These are phyloP conservation scores for Epichloe amarillans DNA, from an alignment of 2,329 filamentous ascomycete genomes.

Conservation along the genomic window DNA sequence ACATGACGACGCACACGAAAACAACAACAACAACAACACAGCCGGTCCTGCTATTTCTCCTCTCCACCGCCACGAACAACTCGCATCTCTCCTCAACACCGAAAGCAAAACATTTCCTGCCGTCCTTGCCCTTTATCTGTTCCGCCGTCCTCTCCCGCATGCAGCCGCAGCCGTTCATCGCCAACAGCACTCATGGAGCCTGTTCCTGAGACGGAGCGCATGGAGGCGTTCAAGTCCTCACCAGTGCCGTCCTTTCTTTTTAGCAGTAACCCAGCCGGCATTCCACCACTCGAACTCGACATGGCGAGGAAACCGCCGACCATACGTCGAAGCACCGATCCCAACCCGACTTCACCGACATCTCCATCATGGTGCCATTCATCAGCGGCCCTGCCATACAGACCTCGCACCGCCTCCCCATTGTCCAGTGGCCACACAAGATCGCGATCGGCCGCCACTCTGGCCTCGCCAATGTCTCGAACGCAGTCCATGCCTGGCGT, in stretches of 20 bases:
- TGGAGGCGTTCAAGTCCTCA: conserved; percentile 51
- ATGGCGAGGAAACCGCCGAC: conserved; percentile 36
- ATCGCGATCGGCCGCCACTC: conserved; percentile 43
- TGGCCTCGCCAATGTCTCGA: conserved; percentile 44
- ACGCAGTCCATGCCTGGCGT: conserved; percentile 53
- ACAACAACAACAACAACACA: not conserved
- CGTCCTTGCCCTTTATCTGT: not conserved
- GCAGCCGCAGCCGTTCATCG: not conserved
- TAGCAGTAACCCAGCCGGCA: conserved; percentile 20
- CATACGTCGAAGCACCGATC: conserved; percentile 46
- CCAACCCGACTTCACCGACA: conserved; percentile 37
- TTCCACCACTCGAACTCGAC: conserved; percentile 29
- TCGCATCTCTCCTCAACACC: too few relatives aligned
- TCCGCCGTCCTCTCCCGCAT: not conserved
- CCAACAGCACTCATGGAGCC: conserved; percentile 40
- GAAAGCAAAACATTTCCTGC: not conserved
- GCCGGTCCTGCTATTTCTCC: not conserved
- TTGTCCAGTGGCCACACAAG: conserved; percentile 42
- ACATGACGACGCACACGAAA: not conserved
- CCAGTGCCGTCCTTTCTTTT: conserved; percentile 39
- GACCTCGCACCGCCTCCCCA: conserved; percentile 49
- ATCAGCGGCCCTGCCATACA: conserved; percentile 37
- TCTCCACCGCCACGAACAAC: not conserved
- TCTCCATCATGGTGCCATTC: conserved; percentile 32
- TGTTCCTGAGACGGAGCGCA: conserved; percentile 53